Base-by-base conservation (phyloP, 192 early-diverging fungal species). In the Mortierella antarctica region DNA sequence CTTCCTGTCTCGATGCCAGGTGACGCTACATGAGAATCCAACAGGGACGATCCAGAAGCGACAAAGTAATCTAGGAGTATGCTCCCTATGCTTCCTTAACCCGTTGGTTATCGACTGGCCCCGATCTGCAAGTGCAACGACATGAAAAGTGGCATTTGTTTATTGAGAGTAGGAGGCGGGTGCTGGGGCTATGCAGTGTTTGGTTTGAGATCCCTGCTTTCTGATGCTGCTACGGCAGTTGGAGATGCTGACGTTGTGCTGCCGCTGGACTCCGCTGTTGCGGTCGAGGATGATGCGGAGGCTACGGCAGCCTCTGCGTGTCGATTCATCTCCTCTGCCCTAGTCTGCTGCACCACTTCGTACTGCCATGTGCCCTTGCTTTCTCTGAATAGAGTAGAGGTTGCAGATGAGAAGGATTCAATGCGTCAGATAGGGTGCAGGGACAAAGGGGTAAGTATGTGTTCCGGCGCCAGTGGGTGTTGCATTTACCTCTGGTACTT, bases 361-460 rank as follows among this genome's bases (percentile, higher is more conserved):
- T 80, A 80, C 13, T 80, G 47, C 70, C 69, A 80, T 6, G 77
- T 80, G 31, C 77, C 77, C 10, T 80, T 71, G 65, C 77, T 80
- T 39, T 80, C 77, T 64, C 77, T 80, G 51, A 21, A 8, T 41
- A 52, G 5, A 4, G 31, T 54, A 8, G 39, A 10, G 40, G 31
- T 14, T 9, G 20, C 2, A 8, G 54, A 55, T 18, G 8, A 55
- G 21, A 55, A n/a, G 54, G 20, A 4, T 9, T 55, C 1, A 55
- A 21, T 18, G 21, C 3, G 20, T 20, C 9, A 55, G 54, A 8
- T 20, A 55, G 54, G 21, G 10, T 20, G 7, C 21, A 55, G 2
- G 20, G 54, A 39, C 21, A 39, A 10, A 4, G 57, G 39, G 21
- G 57, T 58, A 3, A 1, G 61, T 6, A 4, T 8, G 62, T 15